phyloP scores from a whole-genome alignment of 495 filamentous ascomycete species.

The Penicillium parvum region DNA sequence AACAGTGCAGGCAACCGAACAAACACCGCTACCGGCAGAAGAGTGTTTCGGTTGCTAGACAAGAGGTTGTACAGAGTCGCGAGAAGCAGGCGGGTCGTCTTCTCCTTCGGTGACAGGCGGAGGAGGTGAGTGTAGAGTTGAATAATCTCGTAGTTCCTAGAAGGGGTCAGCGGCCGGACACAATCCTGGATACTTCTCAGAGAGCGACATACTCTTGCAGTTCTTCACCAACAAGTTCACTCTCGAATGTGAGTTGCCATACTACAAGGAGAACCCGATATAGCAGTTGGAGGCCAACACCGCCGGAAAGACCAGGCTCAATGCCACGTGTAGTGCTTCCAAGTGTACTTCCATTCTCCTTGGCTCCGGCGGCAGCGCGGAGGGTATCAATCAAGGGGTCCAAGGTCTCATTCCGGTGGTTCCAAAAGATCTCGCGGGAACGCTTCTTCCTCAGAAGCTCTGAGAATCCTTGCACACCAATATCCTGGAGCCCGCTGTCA shows the following conservation, averaged over 20 bases:
- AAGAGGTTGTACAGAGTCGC: constrained; percentile 87
- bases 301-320: constrained; percentile 67
- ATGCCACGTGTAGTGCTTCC: constrained; percentile 58
- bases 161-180: constrained; percentile 3
- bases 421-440: constrained; percentile 84
- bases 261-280: constrained; percentile 90
- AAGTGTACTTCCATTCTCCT: constrained; percentile 63
- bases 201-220: constrained; percentile 66
- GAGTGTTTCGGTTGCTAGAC: constrained; percentile 61
- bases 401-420: constrained; percentile 75
- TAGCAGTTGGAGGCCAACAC: constrained; percentile 86
- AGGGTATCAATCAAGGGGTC: constrained; percentile 79
- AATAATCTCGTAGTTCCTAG: constrained; percentile 85
- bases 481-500: constrained; percentile 88
- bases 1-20: constrained; percentile 78
- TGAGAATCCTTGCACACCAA: constrained; percentile 89
- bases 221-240: constrained; percentile 73
- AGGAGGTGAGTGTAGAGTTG: constrained; percentile 86
- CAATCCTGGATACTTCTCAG: not conserved
- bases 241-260: constrained; percentile 96
- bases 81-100: constrained; percentile 87
- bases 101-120: constrained; percentile 92
- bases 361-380: constrained; percentile 68
- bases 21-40: constrained; percentile 77
- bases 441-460: constrained; percentile 70